These are phyloP conservation scores for Agaricales sp. DNA, from an alignment of 1,284 basidiomycete genomes.

Conservation along the genomic window DNA sequence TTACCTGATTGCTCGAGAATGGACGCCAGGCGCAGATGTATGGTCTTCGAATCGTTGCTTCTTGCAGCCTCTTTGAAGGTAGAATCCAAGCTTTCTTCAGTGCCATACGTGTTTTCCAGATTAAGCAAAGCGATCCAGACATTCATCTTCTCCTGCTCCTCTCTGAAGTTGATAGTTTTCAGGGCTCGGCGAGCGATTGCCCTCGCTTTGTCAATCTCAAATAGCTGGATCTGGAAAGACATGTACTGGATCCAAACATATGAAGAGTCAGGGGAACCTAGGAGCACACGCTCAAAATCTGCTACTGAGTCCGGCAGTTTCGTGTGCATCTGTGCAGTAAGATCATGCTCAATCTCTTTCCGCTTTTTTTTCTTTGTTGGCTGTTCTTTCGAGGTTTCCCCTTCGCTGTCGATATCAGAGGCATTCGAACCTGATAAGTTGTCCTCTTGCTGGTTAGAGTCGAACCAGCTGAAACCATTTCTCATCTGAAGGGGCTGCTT, in stretches of 20 bases:
- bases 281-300: constrained; percentile 90
- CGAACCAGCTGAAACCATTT: constrained; percentile 66
- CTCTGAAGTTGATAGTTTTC: constrained; percentile 86
- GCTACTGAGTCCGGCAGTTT: constrained; percentile 83
- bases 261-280: constrained; percentile 96
- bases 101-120: constrained; percentile 91
- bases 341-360: constrained; percentile 70
- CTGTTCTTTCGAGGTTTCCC: constrained; percentile 19
- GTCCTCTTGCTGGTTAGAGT: constrained; percentile 23
- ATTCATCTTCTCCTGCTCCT: constrained; percentile 95
- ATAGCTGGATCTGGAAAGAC: constrained; percentile 95
- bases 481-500: constrained; percentile 33
- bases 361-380: constrained; percentile 49
- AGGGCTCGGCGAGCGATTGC: constrained; percentile 81
- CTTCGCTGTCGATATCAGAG: constrained; percentile 42
- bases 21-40: constrained; percentile 76
- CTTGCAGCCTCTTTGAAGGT: constrained; percentile 87
- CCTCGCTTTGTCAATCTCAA: constrained; percentile 91
- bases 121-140: constrained; percentile 97
- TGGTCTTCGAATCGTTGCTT: constrained; percentile 87
- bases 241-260: constrained; percentile 99
- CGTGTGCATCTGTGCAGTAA: constrained; percentile 78
- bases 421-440: constrained; percentile 27
- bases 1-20: constrained; percentile 85
- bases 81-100: constrained; percentile 66